These are phyloP conservation scores for Neltuma alba DNA, from an alignment of 306 rosid genomes.

Conservation along the genomic window DNA sequence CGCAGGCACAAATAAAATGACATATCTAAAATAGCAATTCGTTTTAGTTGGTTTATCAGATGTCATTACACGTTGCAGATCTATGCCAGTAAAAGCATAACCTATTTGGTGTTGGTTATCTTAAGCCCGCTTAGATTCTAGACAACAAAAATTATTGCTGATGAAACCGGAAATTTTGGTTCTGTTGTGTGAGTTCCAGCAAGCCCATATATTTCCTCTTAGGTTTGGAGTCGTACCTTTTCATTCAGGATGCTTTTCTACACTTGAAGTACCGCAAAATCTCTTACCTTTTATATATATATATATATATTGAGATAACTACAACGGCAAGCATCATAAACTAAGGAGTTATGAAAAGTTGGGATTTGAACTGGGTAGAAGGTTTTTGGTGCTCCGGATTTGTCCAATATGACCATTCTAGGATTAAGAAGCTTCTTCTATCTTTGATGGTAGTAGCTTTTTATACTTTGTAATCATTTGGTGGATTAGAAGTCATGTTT, in stretches of 20 bases:
- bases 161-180: neutral
- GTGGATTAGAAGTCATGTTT: neutral
- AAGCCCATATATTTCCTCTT: neutral
- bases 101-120: neutral
- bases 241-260: constrained; percentile 1
- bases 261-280: neutral
- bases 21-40: neutral
- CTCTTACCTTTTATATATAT: neutral
- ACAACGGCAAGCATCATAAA: constrained; percentile 2
- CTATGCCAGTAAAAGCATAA: neutral
- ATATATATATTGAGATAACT: constrained; percentile 4
- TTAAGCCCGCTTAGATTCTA: neutral
- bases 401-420: constrained; percentile 14
- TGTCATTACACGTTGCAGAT: too few relatives aligned
- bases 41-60: neutral
- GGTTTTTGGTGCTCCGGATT: constrained; percentile 20
- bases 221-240: constrained; percentile 24
- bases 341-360: neutral
- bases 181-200: neutral
- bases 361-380: constrained; percentile 5
- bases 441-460: neutral
- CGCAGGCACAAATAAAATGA: neutral
- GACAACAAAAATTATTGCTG: neutral
- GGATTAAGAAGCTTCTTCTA: constrained; percentile 10
- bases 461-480: neutral